These are phyloP conservation scores for Phascolomyces articulosus DNA, from an alignment of 371 early-diverging fungal species.

Conservation along the genomic window DNA sequence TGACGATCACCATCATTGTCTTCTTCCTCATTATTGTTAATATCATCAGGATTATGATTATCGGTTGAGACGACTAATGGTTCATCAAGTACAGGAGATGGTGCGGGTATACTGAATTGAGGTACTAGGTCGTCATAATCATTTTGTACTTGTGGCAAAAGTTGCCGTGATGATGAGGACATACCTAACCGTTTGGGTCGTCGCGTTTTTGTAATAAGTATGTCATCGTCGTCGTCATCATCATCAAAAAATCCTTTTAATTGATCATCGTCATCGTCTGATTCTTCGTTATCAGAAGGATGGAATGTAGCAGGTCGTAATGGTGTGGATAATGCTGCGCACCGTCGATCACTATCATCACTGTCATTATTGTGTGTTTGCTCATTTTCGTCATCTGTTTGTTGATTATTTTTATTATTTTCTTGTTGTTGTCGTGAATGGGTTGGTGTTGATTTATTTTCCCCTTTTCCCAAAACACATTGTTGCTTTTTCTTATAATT, in stretches of 20 bases:
- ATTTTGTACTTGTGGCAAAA: neutral
- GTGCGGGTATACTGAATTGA: conserved; percentile 2
- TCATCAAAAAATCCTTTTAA: neutral
- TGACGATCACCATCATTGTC: neutral
- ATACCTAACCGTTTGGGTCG: neutral
- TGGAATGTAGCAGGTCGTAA: neutral
- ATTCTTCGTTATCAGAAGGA: neutral
- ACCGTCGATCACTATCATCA: neutral
- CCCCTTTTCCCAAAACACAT: too few species aligned
- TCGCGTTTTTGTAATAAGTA: neutral
- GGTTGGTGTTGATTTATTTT: too few species aligned
- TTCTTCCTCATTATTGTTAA: too few species aligned
- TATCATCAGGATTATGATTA: neutral
- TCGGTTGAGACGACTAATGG: neutral
- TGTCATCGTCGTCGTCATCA: neutral
- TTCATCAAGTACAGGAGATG: neutral
- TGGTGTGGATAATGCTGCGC: neutral
- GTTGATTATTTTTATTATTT: too few species aligned
- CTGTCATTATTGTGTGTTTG: neutral
- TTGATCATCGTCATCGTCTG: neutral
- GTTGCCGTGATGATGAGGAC: neutral
- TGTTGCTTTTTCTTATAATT: too few species aligned
- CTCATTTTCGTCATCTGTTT: too few species aligned
- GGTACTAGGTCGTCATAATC: neutral
- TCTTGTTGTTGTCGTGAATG: too few species aligned